Conservation (phyloP, 345 rosid genomes). For the Aquilaria yunnanensis region DNA sequence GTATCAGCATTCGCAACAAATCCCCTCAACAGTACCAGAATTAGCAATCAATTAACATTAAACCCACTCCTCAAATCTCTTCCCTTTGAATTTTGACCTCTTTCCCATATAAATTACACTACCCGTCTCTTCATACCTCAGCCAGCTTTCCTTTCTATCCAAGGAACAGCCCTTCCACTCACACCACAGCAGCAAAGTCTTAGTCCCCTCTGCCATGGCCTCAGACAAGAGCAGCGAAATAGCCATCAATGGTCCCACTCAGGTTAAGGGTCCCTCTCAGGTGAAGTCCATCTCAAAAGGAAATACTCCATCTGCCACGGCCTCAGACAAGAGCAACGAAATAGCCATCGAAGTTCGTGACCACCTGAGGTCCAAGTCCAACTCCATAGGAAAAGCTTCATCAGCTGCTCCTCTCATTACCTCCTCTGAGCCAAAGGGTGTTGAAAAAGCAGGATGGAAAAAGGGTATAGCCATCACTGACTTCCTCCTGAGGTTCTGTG, state of each 20-base stretch:
- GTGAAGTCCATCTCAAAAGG: conserved; percentile 18
- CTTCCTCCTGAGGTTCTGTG: conserved; percentile 36
- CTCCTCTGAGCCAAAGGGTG: conserved; percentile 2
- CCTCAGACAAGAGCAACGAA: conserved; percentile 13
- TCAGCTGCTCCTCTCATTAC: conserved; percentile 6
- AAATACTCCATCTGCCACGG: conserved; percentile 19
- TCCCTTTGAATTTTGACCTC: neutral
- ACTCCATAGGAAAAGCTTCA: conserved; percentile 17
- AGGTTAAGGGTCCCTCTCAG: neutral
- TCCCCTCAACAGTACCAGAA: conserved; percentile 9
- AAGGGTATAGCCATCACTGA: conserved; percentile 40
- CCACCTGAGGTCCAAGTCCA: conserved; percentile 5
- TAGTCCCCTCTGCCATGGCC: conserved; percentile 18
- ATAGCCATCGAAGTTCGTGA: conserved; percentile 7
- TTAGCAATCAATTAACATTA: neutral
- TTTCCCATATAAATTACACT: neutral
- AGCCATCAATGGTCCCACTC: conserved; percentile 5
- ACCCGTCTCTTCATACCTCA: neutral
- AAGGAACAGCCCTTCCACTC: neutral
- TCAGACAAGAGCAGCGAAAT: conserved; percentile 12
- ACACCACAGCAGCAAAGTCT: neutral
- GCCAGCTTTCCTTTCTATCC: neutral
- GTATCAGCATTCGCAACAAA: conserved; percentile 15
- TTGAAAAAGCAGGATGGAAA: conserved; percentile 23
- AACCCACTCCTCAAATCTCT: conserved; percentile 12